Percentiles rank a stretch among this genome's conserved stretches.
Evolutionary conservation across 139 green algal genomes (phyloP).

Genomic region (Chlamydomonas asymmetrica): DNA sequence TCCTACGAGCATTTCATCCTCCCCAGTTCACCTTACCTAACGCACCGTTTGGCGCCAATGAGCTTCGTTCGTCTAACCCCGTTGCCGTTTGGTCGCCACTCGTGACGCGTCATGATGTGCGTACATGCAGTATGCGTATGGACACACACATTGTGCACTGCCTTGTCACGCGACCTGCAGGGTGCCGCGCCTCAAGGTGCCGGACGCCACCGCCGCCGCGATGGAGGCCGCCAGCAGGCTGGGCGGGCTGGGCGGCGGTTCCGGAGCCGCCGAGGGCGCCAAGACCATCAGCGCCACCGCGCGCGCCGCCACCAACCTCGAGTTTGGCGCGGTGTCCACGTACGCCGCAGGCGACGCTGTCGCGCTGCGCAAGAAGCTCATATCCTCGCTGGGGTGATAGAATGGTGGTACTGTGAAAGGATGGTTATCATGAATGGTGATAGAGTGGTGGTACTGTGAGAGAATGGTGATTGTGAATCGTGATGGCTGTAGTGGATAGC

Average conservation of each 20-base stretch:
- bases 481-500: no score
- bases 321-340: slow-evolving; percentile 24
- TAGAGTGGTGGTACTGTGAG: no score
- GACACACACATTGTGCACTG: not conserved
- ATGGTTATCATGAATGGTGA: no score
- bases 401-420: no score
- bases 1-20: not conserved
- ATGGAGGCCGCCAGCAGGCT: not conserved
- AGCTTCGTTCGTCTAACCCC: not conserved
- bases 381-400: no score
- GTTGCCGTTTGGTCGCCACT: no score
- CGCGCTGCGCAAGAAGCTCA: slow-evolving; percentile 12
- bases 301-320: slow-evolving; percentile 10
- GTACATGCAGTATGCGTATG: not conserved
- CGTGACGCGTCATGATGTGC: not conserved
- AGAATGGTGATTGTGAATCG: no score
- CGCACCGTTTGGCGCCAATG: not conserved
- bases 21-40: not conserved
- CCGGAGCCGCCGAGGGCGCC: not conserved
- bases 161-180: not conserved
- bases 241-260: not conserved
- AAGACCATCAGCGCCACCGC: not conserved
- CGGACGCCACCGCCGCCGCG: slow-evolving; percentile 9
- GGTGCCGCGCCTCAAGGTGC: slow-evolving; percentile 25
- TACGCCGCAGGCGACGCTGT: slow-evolving; percentile 4